Evolutionary conservation across 1,139 yeast genomes (phyloP).

Genomic region (Lodderomyces metapsilosis): DNA sequence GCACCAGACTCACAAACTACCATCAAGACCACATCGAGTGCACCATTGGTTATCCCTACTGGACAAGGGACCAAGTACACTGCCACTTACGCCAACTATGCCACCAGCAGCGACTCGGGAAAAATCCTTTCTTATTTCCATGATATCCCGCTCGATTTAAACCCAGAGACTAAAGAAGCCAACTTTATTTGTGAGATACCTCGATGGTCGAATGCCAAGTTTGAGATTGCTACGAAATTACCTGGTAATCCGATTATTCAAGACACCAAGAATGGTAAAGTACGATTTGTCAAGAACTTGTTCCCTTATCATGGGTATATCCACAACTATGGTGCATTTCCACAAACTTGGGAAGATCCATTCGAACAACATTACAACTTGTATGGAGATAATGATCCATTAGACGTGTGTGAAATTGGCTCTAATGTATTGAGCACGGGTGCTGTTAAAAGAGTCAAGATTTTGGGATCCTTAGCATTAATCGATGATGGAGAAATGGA

Average conservation of each 20-base stretch:
- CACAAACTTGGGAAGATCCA: slow-evolving; percentile 96
- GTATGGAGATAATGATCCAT: slow-evolving; percentile 86
- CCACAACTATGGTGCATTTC: slow-evolving; percentile 92
- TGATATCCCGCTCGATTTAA: slow-evolving; percentile 70
- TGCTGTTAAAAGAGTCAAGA: slow-evolving; percentile 76
- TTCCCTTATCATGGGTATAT: slow-evolving; percentile 91
- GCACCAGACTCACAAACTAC: slow-evolving; percentile 6
- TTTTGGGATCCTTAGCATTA: slow-evolving; percentile 81
- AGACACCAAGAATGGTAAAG: slow-evolving; percentile 80
- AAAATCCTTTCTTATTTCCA: slow-evolving; percentile 75
- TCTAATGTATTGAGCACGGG: slow-evolving; percentile 70
- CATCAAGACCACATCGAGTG: slow-evolving; percentile 9
- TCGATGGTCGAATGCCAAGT: slow-evolving; percentile 87
- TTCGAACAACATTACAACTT: slow-evolving; percentile 62
- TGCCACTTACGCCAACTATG: slow-evolving; percentile 33
- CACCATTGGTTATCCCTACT: slow-evolving; percentile 13
- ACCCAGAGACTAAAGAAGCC: slow-evolving; percentile 61
- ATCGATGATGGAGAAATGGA: slow-evolving; percentile 93
- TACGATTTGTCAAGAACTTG: slow-evolving; percentile 80
- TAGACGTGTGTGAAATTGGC: slow-evolving; percentile 90
- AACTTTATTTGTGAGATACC: slow-evolving; percentile 91
- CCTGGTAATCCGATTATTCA: slow-evolving; percentile 81
- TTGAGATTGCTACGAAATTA: slow-evolving; percentile 70
- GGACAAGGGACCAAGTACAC: slow-evolving; percentile 38
- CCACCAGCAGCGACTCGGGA: slow-evolving; percentile 29